Evolutionary conservation across 1,139 yeast genomes (phyloP).

Genomic region (Kodamaea derodonti): DNA sequence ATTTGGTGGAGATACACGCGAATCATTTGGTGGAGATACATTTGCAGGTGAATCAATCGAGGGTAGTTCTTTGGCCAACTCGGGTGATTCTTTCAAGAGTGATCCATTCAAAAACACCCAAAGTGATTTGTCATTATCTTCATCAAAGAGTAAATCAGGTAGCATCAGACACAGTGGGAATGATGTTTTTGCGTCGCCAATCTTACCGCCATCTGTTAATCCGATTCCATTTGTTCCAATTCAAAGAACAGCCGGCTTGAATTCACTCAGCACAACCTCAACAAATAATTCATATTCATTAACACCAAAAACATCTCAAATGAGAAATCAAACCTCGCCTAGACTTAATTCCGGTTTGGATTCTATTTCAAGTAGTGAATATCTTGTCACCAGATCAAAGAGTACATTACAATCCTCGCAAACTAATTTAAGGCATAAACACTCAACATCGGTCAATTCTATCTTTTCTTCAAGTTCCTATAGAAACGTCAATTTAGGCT

Average conservation of each 20-base stretch:
- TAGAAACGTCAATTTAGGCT: slow-evolving; percentile 36
- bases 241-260: not conserved
- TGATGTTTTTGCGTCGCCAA: slow-evolving; percentile 7
- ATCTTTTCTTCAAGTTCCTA: slow-evolving; percentile 32
- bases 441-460: slow-evolving; percentile 36
- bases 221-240: not conserved
- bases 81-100: slow-evolving; percentile 2
- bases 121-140: slow-evolving; percentile 5
- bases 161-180: slow-evolving; percentile 4
- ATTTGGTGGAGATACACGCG: no score
- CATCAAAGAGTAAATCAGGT: slow-evolving; percentile 6
- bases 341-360: slow-evolving; percentile 9
- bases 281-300: slow-evolving; percentile 5
- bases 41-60: no score
- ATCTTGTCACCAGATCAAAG: slow-evolving; percentile 8
- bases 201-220: slow-evolving; percentile 4
- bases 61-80: no score
- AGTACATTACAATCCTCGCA: slow-evolving; percentile 1
- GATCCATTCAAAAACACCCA: slow-evolving; percentile 3
- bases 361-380: slow-evolving; percentile 7
- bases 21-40: not conserved
- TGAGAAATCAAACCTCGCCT: slow-evolving; percentile 7
- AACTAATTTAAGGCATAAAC: slow-evolving; percentile 15
- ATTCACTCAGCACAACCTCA: slow-evolving; percentile 5
- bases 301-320: slow-evolving; percentile 1